These are phyloP conservation scores for Oenanthe javanica DNA, from an alignment of 140 eudicot genomes.

Conservation along the genomic window DNA sequence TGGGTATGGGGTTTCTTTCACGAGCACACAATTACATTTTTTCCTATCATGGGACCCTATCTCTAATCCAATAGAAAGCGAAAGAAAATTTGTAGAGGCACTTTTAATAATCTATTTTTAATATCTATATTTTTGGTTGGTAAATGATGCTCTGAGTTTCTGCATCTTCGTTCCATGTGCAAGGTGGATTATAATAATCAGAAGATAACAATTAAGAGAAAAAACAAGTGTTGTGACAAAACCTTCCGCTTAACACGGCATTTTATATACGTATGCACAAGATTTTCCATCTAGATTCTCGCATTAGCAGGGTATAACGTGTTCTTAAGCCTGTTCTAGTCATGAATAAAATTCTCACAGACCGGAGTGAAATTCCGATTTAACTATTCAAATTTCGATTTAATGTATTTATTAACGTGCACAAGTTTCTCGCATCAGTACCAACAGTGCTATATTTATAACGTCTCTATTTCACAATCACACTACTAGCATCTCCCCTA, in stretches of 20 bases:
- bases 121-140: slow-evolving; percentile 14
- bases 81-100: slow-evolving; percentile 1
- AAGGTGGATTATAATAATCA: slow-evolving; percentile 15
- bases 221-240: too few relatives aligned
- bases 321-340: too few relatives aligned
- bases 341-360: too few relatives aligned
- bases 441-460: neutral
- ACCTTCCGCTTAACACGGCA: too few relatives aligned
- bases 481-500: neutral
- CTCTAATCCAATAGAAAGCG: slow-evolving; percentile 13
- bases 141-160: slow-evolving; percentile 19
- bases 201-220: neutral
- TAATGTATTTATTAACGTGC: too few relatives aligned
- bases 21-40: slow-evolving; percentile 4
- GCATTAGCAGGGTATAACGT: too few relatives aligned
- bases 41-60: slow-evolving; percentile 10
- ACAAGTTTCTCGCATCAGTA: neutral
- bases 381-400: too few relatives aligned
- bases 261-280: too few relatives aligned
- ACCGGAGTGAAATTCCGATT: too few relatives aligned
- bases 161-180: slow-evolving; percentile 35
- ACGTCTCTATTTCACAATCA: neutral
- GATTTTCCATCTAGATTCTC: too few relatives aligned
- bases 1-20: slow-evolving; percentile 18
- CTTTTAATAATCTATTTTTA: neutral